These are phyloP conservation scores for Xylaria arbuscula DNA, from an alignment of 2,329 filamentous ascomycete species.

Conservation along the genomic window DNA sequence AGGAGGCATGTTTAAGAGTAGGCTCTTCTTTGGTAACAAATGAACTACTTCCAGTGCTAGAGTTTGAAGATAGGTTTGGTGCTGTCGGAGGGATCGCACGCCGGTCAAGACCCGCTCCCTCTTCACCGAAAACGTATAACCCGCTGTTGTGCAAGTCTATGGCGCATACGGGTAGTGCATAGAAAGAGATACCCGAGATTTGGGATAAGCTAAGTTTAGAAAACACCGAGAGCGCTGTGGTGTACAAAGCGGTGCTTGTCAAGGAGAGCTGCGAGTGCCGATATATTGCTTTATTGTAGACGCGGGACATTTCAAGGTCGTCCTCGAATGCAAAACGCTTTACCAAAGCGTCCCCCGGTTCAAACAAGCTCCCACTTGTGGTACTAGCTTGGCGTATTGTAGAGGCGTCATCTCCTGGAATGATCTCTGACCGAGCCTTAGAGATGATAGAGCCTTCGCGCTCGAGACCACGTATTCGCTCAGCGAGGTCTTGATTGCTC, in stretches of 20 bases:
- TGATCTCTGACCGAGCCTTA: conserved; percentile 10
- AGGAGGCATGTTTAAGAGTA: not conserved
- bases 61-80: not conserved
- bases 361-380: not conserved
- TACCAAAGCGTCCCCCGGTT: not conserved
- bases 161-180: conserved; percentile 16
- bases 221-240: conserved; percentile 10
- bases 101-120: conserved; percentile 1
- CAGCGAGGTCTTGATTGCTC: conserved; percentile 18
- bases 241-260: conserved; percentile 15
- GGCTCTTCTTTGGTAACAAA: not conserved
- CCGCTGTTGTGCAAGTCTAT: conserved; percentile 20
- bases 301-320: conserved; percentile 18
- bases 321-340: conserved; percentile 17
- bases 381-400: not conserved
- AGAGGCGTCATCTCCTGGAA: conserved; percentile 3
- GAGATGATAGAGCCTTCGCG: conserved; percentile 16
- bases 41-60: not conserved
- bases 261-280: conserved; percentile 8
- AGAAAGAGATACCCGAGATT: conserved; percentile 17
- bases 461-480: conserved; percentile 18
- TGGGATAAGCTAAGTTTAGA: conserved; percentile 13
- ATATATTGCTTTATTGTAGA: conserved; percentile 9
- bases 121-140: conserved; percentile 17
- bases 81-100: not conserved